These are phyloP conservation scores for Pseudopyrenochaeta lycopersici DNA, from an alignment of 2,329 filamentous ascomycete species.

Conservation along the genomic window DNA sequence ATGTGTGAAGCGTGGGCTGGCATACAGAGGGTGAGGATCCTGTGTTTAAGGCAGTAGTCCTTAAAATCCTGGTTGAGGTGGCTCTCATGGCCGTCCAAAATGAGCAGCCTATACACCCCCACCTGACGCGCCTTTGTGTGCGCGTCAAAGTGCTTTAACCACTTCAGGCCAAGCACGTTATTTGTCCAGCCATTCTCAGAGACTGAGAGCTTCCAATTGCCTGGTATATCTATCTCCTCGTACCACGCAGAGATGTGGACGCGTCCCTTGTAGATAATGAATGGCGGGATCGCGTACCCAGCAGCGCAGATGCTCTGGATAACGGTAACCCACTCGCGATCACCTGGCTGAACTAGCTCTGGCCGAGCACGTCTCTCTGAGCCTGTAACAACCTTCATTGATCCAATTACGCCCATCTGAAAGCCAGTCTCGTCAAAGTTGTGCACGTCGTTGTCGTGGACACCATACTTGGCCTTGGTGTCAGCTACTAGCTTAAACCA, in stretches of 20 bases:
- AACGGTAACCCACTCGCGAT: slow-evolving; percentile 18
- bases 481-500: slow-evolving; percentile 20
- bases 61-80: slow-evolving; percentile 27
- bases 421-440: slow-evolving; percentile 28
- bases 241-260: slow-evolving; percentile 7
- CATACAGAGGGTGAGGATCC: slow-evolving; percentile 34
- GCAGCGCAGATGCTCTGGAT: slow-evolving; percentile 17
- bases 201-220: slow-evolving; percentile 38
- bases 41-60: slow-evolving; percentile 33
- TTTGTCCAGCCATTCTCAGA: slow-evolving; percentile 47
- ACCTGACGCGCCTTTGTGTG: slow-evolving; percentile 26
- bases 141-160: slow-evolving; percentile 49
- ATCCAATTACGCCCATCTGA: slow-evolving; percentile 26
- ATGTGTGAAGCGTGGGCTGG: slow-evolving; percentile 43
- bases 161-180: slow-evolving; percentile 46
- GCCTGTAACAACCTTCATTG: slow-evolving; percentile 17
- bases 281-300: slow-evolving; percentile 16
- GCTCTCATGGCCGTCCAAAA: slow-evolving; percentile 5
- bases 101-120: too few relatives aligned
- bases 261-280: slow-evolving; percentile 25
- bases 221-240: slow-evolving; percentile 9
- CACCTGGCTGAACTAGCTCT: slow-evolving; percentile 13
- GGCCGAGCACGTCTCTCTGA: slow-evolving; percentile 4
- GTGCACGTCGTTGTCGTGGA: slow-evolving; percentile 11
- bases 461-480: slow-evolving; percentile 10